phyloP scores from a whole-genome alignment of 352 stramenopile species.

The Globisporangium iwayamae region DNA sequence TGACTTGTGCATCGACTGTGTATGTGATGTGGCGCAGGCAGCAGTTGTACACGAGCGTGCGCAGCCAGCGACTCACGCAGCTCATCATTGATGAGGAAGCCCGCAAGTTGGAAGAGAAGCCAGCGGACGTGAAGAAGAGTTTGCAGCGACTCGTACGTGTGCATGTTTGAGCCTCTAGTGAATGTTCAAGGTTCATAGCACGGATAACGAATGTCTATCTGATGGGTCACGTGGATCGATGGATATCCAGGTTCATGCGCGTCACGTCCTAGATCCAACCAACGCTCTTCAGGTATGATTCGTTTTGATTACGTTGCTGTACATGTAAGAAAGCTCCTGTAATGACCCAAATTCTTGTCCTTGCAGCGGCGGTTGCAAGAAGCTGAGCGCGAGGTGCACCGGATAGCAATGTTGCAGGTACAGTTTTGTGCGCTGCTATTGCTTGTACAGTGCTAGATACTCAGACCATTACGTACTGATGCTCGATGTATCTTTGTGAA shows the following conservation, averaged over 20 bases:
- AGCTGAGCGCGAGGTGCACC: slow-evolving; percentile 36
- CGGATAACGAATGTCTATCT: no score
- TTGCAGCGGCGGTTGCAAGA: slow-evolving; percentile 35
- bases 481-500: not conserved
- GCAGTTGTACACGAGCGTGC: slow-evolving; percentile 25
- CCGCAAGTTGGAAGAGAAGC: not conserved
- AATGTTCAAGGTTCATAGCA: no score
- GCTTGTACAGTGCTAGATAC: not conserved
- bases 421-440: not conserved
- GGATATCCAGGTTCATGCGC: slow-evolving; percentile 31
- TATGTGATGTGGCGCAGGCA: slow-evolving; percentile 23
- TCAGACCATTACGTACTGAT: not conserved
- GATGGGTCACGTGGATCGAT: not conserved
- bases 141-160: slow-evolving; percentile 37
- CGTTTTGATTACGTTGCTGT: no score
- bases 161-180: not conserved
- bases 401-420: slow-evolving; percentile 33
- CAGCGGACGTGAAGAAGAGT: slow-evolving; percentile 23
- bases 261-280: slow-evolving; percentile 42
- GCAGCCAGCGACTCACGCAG: slow-evolving; percentile 28
- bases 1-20: not conserved
- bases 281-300: slow-evolving; percentile 27
- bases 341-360: not conserved
- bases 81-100: slow-evolving; percentile 20
- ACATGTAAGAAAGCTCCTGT: not conserved